A percentile compares a stretch with the other conserved stretches of the same genome.
Evolutionary conservation across 2,329 filamentous ascomycete genomes (phyloP).

Genomic region (Atkinsonella hypoxylon): DNA sequence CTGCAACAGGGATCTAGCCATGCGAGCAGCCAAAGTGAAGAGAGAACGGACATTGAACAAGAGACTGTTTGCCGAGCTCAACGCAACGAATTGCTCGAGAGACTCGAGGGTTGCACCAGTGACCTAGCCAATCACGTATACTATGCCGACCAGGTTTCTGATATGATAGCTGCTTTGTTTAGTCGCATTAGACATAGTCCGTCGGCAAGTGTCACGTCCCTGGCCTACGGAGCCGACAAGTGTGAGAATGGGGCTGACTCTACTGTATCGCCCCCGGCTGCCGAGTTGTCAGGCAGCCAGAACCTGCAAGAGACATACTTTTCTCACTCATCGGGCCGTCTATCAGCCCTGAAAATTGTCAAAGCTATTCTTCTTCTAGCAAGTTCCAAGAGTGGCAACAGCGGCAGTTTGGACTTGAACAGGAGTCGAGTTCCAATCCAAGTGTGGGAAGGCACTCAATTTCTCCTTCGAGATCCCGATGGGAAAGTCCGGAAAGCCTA

Average conservation of each 20-base stretch:
- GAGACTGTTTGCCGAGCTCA: slow-evolving; percentile 28
- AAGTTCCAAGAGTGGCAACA: slow-evolving; percentile 51
- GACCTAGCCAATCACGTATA: slow-evolving; percentile 89
- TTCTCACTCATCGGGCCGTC: slow-evolving; percentile 41
- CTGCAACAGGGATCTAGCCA: slow-evolving; percentile 32
- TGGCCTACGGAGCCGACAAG: slow-evolving; percentile 28
- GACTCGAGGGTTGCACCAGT: slow-evolving; percentile 76
- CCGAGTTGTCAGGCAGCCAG: slow-evolving; percentile 32
- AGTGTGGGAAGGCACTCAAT: slow-evolving; percentile 94
- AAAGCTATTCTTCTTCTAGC: slow-evolving; percentile 75
- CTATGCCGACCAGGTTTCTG: slow-evolving; percentile 89
- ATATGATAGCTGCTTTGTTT: slow-evolving; percentile 81
- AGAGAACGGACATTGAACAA: slow-evolving; percentile 19
- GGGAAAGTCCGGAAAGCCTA: slow-evolving; percentile 74
- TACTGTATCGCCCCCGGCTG: slow-evolving; percentile 17
- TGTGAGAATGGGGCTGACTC: slow-evolving; percentile 26
- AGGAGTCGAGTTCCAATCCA: slow-evolving; percentile 66
- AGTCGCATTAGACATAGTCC: slow-evolving; percentile 59
- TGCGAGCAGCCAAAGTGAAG: slow-evolving; percentile 21
- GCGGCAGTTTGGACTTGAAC: slow-evolving; percentile 50
- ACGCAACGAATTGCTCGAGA: slow-evolving; percentile 52
- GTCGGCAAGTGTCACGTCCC: slow-evolving; percentile 29
- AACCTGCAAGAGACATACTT: slow-evolving; percentile 39
- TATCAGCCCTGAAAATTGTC: slow-evolving; percentile 62
- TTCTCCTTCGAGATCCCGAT: slow-evolving; percentile 73